Evolutionary conservation across 805 yeast species (phyloP).

Genomic region (Scheffersomyces ergatensis): DNA sequence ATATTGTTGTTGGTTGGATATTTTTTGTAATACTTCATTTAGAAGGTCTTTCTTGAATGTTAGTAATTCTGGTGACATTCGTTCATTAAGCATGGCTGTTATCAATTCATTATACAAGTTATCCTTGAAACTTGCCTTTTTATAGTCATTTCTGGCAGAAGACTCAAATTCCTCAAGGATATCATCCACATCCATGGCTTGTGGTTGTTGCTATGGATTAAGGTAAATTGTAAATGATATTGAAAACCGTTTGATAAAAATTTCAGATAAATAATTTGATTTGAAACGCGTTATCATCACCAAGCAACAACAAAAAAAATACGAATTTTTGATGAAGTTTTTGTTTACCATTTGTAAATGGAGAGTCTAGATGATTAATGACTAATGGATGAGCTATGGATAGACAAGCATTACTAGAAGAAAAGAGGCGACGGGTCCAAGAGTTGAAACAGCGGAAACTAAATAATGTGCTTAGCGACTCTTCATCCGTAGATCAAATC

Average conservation of each 20-base stretch:
- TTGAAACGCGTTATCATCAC: not conserved
- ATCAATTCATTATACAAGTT: conserved; percentile 45
- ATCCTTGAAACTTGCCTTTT: not conserved
- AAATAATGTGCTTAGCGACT: not conserved
- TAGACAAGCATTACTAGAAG: conserved; percentile 36
- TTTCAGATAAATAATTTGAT: not conserved
- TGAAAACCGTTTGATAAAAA: not conserved
- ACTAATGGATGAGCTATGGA: conserved; percentile 18
- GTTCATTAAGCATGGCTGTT: conserved; percentile 76
- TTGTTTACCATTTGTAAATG: not conserved
- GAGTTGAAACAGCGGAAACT: conserved; percentile 20
- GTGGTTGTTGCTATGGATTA: not conserved
- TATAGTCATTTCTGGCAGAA: not conserved
- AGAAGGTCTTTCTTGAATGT: conserved; percentile 66
- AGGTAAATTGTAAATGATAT: too few relatives aligned
- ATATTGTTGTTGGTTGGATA: conserved; percentile 69
- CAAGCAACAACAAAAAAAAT: not conserved
- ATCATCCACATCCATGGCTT: conserved; percentile 58
- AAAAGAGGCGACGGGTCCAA: conserved; percentile 34
- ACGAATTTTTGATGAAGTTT: not conserved
- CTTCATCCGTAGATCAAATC: not conserved
- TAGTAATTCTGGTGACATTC: conserved; percentile 83
- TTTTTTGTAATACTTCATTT: conserved; percentile 52
- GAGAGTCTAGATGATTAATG: not conserved
- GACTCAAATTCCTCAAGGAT: conserved; percentile 64